Base-by-base conservation (phyloP, 2,329 filamentous ascomycete genomes). In the Fusarium foetens region DNA sequence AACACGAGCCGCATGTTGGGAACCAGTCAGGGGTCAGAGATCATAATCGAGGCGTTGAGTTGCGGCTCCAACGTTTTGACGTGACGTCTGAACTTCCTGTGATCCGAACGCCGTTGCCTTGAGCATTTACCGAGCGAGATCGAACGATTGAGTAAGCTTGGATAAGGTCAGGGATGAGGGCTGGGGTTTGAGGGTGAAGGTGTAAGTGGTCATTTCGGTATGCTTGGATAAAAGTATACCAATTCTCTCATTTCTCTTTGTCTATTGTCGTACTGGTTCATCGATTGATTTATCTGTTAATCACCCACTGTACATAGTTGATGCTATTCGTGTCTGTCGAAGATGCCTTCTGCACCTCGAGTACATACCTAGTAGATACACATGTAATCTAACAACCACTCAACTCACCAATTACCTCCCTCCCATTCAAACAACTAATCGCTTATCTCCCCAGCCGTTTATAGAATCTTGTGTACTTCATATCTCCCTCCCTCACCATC, bases 1-100 rank as follows among this genome's bases (percentile, higher is more conserved):
- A 49, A 45, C 39, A 68, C 54, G 59, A 73, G 62, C 63, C 67
- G 58, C 66, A 62, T 75, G 74, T 76, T 76, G 74, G 66, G 74
- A 70, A 57, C 68, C 71, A 74, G 62, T 74, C 66, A 74, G 66
- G 70, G 66, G 58, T 62, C 19, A 59, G 49, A 38, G 49, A 46
- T 58, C 39, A 8, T 45, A 48, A 70, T 52, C 21, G 38, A 48
- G 65, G 62, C 66, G 70, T 73, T 73, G 70, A 71, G 63, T 52
- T 42, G 31, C 42, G 31, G 49, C 66, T 70, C 70, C 63, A 73
- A 73, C 70, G 46, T 13, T 68, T 52, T 57, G 17, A 23, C 6
- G 52, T 72, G 70, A 71, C 66, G 66, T 70, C 57, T 70, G 23
- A 33, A 31, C 33, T 68, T 68, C 69, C 68, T 71, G 63, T 66